Conservation (phyloP, 225 moss, liverwort and hornwort species). For the Rhytidiadelphus loreus region DNA sequence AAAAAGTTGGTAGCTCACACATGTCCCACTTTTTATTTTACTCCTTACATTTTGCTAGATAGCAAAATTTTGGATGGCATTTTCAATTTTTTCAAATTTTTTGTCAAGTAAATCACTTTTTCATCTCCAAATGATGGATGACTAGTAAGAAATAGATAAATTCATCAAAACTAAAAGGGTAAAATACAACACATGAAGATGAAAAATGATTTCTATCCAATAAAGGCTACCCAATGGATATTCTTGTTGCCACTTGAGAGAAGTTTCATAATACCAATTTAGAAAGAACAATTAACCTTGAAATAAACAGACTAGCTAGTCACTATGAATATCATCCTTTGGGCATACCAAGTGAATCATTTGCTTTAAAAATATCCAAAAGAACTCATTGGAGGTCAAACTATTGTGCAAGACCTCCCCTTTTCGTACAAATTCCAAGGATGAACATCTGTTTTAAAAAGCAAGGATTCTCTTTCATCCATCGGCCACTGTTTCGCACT, state of each 20-base stretch:
- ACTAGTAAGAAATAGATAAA: neutral
- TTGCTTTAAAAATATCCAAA: neutral
- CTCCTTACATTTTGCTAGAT: neutral
- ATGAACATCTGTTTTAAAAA: neutral
- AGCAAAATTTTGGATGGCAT: neutral
- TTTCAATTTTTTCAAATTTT: neutral
- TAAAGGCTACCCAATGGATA: neutral
- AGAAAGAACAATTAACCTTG: neutral
- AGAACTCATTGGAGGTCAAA: neutral
- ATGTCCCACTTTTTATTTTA: neutral
- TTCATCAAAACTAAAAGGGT: neutral
- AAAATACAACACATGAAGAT: neutral
- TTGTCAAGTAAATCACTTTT: neutral
- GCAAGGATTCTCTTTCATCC: neutral
- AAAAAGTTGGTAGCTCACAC: neutral
- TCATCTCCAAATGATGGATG: neutral
- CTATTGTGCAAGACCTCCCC: too few species aligned
- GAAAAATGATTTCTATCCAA: neutral
- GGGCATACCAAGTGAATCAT: fast-evolving
- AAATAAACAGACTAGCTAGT: neutral
- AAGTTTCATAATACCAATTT: neutral
- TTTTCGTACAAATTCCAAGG: neutral
- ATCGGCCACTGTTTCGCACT: too few species aligned
- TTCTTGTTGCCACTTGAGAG: neutral
- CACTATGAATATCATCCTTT: neutral